Base-by-base conservation (phyloP, 768 basidiomycete species). In the Xerocomellus chrysenteron region DNA sequence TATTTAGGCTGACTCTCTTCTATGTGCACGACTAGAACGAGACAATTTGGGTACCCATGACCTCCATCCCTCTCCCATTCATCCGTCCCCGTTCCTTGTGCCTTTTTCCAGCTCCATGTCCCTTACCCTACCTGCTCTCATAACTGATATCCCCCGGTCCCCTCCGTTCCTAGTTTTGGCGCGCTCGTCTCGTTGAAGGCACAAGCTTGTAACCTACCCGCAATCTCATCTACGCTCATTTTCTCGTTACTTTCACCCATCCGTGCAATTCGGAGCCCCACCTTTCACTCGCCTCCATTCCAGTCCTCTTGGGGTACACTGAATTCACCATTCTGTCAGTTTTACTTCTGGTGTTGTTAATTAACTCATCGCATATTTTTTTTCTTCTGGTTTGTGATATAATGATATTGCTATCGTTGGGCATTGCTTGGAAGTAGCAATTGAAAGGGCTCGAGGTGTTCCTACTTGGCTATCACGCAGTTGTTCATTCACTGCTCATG, bases 321-420 rank as follows among this genome's bases (percentile, higher is more conserved):
- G 52, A 66, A 48, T 52, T 33, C 55, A 57, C 50, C 53, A 44
- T 57, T 61, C 58, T 58, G 58, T 68, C 51, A 39, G 55, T 45
- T 60, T 57, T 59, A 62, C 60, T 54, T 52, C 50, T 21, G 48
- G 70, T 66, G 64, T 62, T 66, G 58, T 63, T 73, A 72, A 68
- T 71, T 71, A 70, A 69, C 54, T 50, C 62, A 61, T 63, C 58
- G 72, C 68, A 72, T 72, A 73, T 74, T 21, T 21, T 28, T 28
- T 68, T 64, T 61, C 52, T 63, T 65, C 62, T 40, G 56, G 67
- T 70, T 57, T 75, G 76, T 76, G 75, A 72, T 75, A 77, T 77
- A 76, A 71, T 72, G 69, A 69, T 68, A 69, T 63, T 72, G 66
- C 66, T 73, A 58, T 65, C 63, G 60, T 63, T 56, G 41, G 26